Evolutionary conservation across 768 basidiomycete genomes (phyloP), one percentile per base, ranked within the genome.

Genomic region (Multifurca ochricompacta): DNA sequence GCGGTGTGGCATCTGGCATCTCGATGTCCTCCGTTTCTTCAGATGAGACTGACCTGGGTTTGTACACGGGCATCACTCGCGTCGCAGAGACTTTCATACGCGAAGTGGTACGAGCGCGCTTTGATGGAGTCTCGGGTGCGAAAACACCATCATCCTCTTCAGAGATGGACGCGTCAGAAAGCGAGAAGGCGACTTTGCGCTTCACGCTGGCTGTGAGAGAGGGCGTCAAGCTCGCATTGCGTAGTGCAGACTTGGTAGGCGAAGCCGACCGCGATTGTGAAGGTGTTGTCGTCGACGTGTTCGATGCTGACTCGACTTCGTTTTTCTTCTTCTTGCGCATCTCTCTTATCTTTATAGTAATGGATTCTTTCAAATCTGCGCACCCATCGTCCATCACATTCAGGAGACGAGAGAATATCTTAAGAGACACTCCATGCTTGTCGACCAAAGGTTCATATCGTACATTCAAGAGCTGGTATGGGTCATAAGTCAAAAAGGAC

Each of bases 181-280:
- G 23, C 11, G 56, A 58, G 23, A 60, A 60, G 19, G 51, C 45
- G 23, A 61, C 60, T 34, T 59, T 59, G 37, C 60, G 57, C 52
- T 60, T 60, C 5, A 36, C 6, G 44, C 35, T 46, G 44, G 8
- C 23, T 4, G 44, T 11, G 35, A 45, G 41, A 32, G 56, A 31
- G 30, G 55, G 27, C 28, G 48, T 51, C 11, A 19, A 18, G 30
- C 10, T 43, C 34, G 27, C 30, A 2, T 35, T 48, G 36, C 60
- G 58, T 21, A 59, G 42, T 1, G 58, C 48, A 14, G 58, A 61
- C 28, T 59, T 61, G 30, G 60, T 51, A 14, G 58, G 58, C 6
- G 60, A 59, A 2, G 36, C 46, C 1, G 59, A 21, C 16, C 42
- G 57, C 16, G 56, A 59, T 2, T 46, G 50, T 5, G 56, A 36